Conservation (phyloP, 2,329 filamentous ascomycete genomes). For the Apiospora arundinis region DNA sequence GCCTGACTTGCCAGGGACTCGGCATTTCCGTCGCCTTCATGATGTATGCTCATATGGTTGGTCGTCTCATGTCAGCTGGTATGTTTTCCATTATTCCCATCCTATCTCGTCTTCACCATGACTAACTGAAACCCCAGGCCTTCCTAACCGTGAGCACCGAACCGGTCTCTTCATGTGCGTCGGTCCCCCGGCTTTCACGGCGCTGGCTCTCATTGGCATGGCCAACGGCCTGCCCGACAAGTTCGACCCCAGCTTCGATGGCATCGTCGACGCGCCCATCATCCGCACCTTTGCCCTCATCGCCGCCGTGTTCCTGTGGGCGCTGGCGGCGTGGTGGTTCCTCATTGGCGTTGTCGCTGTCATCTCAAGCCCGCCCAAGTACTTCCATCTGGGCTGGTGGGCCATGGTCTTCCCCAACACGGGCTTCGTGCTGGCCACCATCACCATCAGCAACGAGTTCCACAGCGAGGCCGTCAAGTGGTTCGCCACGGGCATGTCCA, state of each 20-base stretch:
- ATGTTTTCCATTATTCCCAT: slow-evolving; percentile 23
- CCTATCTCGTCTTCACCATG: not conserved
- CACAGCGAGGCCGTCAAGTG: slow-evolving; percentile 52
- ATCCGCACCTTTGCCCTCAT: slow-evolving; percentile 55
- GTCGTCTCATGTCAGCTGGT: slow-evolving; percentile 69
- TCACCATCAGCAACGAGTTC: slow-evolving; percentile 58
- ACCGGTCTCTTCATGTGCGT: slow-evolving; percentile 79
- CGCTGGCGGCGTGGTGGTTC: slow-evolving; percentile 66
- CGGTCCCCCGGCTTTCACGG: slow-evolving; percentile 76
- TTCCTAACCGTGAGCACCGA: slow-evolving; percentile 68
- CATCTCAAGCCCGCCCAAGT: slow-evolving; percentile 48
- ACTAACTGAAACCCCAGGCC: slow-evolving; percentile 44
- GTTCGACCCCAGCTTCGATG: slow-evolving; percentile 51
- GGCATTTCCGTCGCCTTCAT: slow-evolving; percentile 72
- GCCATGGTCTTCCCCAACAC: slow-evolving; percentile 68
- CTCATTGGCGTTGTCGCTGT: slow-evolving; percentile 53
- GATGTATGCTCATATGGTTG: slow-evolving; percentile 77
- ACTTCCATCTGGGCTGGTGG: slow-evolving; percentile 69
- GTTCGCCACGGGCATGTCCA: slow-evolving; percentile 57
- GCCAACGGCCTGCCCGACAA: slow-evolving; percentile 58
- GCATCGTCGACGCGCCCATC: slow-evolving; percentile 50
- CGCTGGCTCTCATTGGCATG: slow-evolving; percentile 61
- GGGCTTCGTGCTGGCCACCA: slow-evolving; percentile 63
- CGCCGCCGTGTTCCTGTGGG: slow-evolving; percentile 67
- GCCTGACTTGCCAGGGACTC: slow-evolving; percentile 72